Evolutionary conservation across 148 eudicot species (phyloP).

Genomic region (Mesembryanthemum crystallinum): DNA sequence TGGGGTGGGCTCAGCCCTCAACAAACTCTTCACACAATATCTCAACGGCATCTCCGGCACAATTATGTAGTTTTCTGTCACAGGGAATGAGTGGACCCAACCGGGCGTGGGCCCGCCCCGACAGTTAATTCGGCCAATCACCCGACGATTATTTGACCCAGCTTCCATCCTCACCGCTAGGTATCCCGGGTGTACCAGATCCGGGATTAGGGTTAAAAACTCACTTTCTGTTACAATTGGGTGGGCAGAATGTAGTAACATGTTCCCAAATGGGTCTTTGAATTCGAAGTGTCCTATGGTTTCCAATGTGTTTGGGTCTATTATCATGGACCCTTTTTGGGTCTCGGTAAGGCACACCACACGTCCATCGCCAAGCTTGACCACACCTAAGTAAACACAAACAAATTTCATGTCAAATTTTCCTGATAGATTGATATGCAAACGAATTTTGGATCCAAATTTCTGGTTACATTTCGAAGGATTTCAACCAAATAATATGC

Average conservation of each 20-base stretch:
- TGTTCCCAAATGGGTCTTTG: slow-evolving; percentile 59
- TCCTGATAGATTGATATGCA: too few relatives aligned
- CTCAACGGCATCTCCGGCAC: slow-evolving; percentile 98
- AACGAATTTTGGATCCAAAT: too few relatives aligned
- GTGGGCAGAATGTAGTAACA: slow-evolving; percentile 85
- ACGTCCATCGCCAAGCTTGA: slow-evolving; percentile 74
- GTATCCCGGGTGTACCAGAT: slow-evolving; percentile 81
- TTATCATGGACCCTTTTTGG: slow-evolving; percentile 75
- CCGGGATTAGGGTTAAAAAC: slow-evolving; percentile 74
- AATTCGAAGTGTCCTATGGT: slow-evolving; percentile 77
- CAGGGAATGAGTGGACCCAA: slow-evolving; percentile 97
- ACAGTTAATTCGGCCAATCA: slow-evolving; percentile 74
- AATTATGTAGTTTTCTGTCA: slow-evolving; percentile 78
- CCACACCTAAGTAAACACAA: slow-evolving; percentile 39
- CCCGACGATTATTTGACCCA: slow-evolving; percentile 72
- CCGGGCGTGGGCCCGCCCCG: slow-evolving; percentile 85
- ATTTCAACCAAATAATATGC: too few relatives aligned
- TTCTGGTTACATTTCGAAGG: too few relatives aligned
- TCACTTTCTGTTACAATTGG: slow-evolving; percentile 80
- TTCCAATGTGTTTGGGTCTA: slow-evolving; percentile 76
- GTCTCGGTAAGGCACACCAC: slow-evolving; percentile 93
- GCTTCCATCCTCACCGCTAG: slow-evolving; percentile 76
- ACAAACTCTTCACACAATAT: slow-evolving; percentile 69
- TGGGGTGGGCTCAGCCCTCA: slow-evolving; percentile 87
- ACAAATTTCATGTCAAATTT: background rate